A percentile compares a stretch with the other conserved stretches of the same genome.
Evolutionary conservation across 306 rosid species (phyloP).

Genomic region (Gastrolobium bilobum): DNA sequence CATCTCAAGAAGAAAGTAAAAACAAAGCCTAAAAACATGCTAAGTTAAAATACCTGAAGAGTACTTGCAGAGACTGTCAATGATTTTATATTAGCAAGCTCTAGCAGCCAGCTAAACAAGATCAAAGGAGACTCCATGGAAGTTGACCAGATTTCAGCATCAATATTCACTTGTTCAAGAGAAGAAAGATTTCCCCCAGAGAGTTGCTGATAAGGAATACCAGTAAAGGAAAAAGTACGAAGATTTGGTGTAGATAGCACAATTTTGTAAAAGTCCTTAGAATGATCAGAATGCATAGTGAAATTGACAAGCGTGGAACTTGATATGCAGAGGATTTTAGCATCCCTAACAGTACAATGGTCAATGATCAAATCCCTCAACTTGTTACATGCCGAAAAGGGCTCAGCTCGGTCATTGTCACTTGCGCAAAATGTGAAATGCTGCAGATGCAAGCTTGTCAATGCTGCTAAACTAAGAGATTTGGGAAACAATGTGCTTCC

Average conservation of each 20-base stretch:
- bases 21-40: background rate
- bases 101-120: conserved; percentile 9
- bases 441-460: conserved; percentile 31
- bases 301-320: conserved; percentile 7
- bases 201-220: conserved; percentile 7
- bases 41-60: conserved; percentile 36
- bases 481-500: conserved; percentile 5
- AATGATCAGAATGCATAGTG: background rate
- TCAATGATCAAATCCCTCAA: conserved; percentile 29
- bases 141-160: background rate
- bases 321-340: conserved; percentile 15
- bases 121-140: conserved; percentile 4
- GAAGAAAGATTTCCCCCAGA: conserved; percentile 28
- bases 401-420: background rate
- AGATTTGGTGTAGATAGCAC: conserved; percentile 32
- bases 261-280: background rate
- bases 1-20: background rate
- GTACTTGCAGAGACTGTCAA: conserved; percentile 19
- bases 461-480: conserved; percentile 7
- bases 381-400: background rate
- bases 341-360: background rate
- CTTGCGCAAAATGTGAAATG: background rate
- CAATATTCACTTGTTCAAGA: conserved; percentile 30
- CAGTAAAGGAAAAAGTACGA: background rate
- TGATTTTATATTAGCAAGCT: conserved; percentile 14